Evolutionary conservation across 208 protist genomes (phyloP).

Genomic region (Leptomonas seymouri): DNA sequence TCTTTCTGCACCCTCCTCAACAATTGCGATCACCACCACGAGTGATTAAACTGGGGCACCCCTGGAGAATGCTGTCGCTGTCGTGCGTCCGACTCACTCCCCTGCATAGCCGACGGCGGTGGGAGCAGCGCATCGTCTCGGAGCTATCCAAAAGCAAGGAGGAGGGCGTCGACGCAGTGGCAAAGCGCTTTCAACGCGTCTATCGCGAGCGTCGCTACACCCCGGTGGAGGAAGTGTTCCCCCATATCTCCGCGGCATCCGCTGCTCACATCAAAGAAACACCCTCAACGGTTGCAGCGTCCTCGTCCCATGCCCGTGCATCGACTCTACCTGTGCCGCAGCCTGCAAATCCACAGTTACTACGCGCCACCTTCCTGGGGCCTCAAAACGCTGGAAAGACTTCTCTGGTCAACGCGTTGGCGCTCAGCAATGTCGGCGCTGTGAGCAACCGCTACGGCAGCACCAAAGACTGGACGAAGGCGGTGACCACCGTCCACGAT

Average conservation of each 20-base stretch:
- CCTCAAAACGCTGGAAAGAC: constrained; percentile 91
- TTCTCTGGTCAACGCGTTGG: constrained; percentile 87
- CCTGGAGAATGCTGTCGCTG: constrained; percentile 17
- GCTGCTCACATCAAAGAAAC: too few species aligned
- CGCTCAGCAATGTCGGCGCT: constrained; percentile 79
- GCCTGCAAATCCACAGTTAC: constrained; percentile 46
- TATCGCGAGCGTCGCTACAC: constrained; percentile 86
- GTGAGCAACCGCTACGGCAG: constrained; percentile 83
- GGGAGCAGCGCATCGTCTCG: constrained; percentile 86
- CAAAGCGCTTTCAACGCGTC: constrained; percentile 81
- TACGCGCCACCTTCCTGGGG: constrained; percentile 74
- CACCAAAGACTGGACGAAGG: constrained; percentile 83
- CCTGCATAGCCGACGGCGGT: constrained; percentile 77
- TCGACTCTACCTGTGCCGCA: constrained; percentile 13
- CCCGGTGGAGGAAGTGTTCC: constrained; percentile 84
- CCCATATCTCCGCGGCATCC: constrained; percentile 42
- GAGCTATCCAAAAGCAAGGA: constrained; percentile 70
- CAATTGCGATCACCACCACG: not conserved
- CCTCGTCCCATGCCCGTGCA: constrained; percentile 7
- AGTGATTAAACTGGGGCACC: not conserved
- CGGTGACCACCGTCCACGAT: constrained; percentile 84
- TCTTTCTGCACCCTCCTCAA: too few species aligned
- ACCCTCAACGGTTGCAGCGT: not conserved
- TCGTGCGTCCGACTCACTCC: constrained; percentile 27
- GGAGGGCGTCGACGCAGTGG: constrained; percentile 55